A percentile compares a stretch with the other conserved stretches of the same genome.
These are phyloP conservation scores for Boletus rubescentipes DNA, from an alignment of 768 basidiomycete genomes.

Conservation along the genomic window DNA sequence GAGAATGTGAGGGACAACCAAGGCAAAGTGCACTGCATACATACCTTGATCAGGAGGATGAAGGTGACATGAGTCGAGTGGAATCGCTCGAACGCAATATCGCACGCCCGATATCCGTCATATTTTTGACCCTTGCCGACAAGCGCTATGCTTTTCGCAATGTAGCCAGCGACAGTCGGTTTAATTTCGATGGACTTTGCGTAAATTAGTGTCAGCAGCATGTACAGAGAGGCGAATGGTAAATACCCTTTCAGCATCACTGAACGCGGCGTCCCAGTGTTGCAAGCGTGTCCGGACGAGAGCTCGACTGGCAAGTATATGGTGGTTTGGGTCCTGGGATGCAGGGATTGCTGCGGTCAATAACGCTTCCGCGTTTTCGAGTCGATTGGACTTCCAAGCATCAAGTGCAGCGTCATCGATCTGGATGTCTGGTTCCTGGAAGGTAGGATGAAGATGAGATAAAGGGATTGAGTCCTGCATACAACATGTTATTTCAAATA, in stretches of 20 bases:
- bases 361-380: not conserved
- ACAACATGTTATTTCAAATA: not conserved
- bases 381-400: not conserved
- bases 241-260: constrained; percentile 7
- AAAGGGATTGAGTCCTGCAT: not conserved
- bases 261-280: not conserved
- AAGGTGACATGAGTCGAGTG: not conserved
- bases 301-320: constrained; percentile 6
- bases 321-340: not conserved
- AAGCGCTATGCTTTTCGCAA: not conserved
- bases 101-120: constrained; percentile 1
- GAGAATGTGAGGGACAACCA: not conserved
- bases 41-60: constrained; percentile 10
- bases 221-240: not conserved
- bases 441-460: not conserved
- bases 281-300: not conserved
- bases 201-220: not conserved
- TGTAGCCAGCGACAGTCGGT: not conserved
- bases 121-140: not conserved
- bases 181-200: constrained; percentile 2
- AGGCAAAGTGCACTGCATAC: not conserved
- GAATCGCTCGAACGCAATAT: constrained; percentile 3
- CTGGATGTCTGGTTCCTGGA: not conserved
- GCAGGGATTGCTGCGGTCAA: not conserved
- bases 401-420: not conserved